A percentile compares a stretch with the other conserved stretches of the same genome.
Evolutionary conservation across 1,284 basidiomycete genomes (phyloP).

Genomic region (Heterobasidion irregulare): DNA sequence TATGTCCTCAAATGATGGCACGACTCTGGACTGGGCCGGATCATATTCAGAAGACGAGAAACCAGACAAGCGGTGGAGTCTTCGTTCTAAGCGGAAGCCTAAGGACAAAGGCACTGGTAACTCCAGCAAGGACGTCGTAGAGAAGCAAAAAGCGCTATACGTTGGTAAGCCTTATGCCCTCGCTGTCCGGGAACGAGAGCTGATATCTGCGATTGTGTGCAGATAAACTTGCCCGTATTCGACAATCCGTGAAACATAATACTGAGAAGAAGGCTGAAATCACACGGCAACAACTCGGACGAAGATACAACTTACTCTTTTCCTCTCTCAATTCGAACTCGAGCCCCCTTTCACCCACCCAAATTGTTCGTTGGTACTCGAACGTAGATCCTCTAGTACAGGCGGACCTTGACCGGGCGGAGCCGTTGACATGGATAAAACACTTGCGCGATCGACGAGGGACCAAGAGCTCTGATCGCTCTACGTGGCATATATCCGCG

Average conservation of each 20-base stretch:
- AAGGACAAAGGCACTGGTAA: conserved; percentile 39
- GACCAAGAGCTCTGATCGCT: conserved; percentile 22
- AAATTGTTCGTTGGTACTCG: conserved; percentile 51
- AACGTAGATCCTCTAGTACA: conserved; percentile 35
- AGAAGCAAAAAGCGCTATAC: conserved; percentile 22
- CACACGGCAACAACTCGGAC: conserved; percentile 52
- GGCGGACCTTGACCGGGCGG: conserved; percentile 44
- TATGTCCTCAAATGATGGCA: conserved; percentile 54
- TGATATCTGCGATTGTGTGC: not conserved
- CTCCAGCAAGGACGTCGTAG: conserved; percentile 31
- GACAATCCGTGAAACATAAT: conserved; percentile 35
- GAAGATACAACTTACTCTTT: conserved; percentile 52
- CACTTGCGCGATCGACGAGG: conserved; percentile 43
- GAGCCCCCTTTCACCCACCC: conserved; percentile 33
- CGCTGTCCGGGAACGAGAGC: not conserved
- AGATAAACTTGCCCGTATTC: conserved; percentile 55
- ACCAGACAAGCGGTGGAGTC: conserved; percentile 49
- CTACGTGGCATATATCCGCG: conserved; percentile 58
- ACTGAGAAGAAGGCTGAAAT: conserved; percentile 60
- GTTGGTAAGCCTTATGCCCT: conserved; percentile 12
- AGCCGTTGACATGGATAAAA: conserved; percentile 66
- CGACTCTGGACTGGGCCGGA: conserved; percentile 62
- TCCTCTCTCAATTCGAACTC: conserved; percentile 24
- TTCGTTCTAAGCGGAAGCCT: conserved; percentile 48
- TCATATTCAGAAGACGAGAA: conserved; percentile 43